Base-by-base conservation (phyloP, 768 basidiomycete species). In the Panaeolus cyanescens region DNA sequence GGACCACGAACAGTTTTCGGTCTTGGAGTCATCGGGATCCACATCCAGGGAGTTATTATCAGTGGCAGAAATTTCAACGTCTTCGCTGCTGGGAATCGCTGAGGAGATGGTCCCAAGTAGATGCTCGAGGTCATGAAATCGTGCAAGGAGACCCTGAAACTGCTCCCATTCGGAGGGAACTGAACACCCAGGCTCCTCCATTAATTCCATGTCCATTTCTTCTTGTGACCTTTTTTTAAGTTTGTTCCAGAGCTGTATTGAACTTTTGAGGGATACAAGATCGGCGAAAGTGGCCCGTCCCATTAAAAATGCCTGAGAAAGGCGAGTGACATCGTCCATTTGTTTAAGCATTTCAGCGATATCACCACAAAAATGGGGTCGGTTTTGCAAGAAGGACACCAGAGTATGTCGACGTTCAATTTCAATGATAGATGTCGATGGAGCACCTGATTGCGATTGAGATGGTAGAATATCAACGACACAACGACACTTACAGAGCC, bases 391-490 rank as follows among this genome's bases (percentile, higher is more conserved):
- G 67, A 90, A 85, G 3, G 88, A 81, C 22, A 95, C 92, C 5
- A 94, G 73, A n/a, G 85, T 83, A 68, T 94, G 93, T 5, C 89
- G 87, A 10, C 85, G 76, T 65, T 84, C 82, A 64, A 95, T 93
- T 67, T 93, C 91, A 15, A 70, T 63, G 12, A 87, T 74, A 1
- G 91, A 92, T 2, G 89, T 91, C 68, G 91, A 93, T 0, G 93
- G 93, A 32, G 92, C 92, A 72, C 90, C 92, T 94, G 65, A n/a
- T 7, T 36, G 19, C 20, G 36, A 36, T 31, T 20, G 32, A 58
- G 32, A 36, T 20, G 59, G 54, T 57, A 32, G 50, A 45, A 59
- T 65, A 32, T 60, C 62, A 64, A 55, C 66, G 59, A 25, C 19
- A 30, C 81, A 65, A 32, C 55, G 58, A 12, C 7, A 75, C 85